Percentiles rank a stretch among this genome's conserved stretches.
Evolutionary conservation across 2,329 filamentous ascomycete genomes (phyloP).

Genomic region (Apiospora sp.): DNA sequence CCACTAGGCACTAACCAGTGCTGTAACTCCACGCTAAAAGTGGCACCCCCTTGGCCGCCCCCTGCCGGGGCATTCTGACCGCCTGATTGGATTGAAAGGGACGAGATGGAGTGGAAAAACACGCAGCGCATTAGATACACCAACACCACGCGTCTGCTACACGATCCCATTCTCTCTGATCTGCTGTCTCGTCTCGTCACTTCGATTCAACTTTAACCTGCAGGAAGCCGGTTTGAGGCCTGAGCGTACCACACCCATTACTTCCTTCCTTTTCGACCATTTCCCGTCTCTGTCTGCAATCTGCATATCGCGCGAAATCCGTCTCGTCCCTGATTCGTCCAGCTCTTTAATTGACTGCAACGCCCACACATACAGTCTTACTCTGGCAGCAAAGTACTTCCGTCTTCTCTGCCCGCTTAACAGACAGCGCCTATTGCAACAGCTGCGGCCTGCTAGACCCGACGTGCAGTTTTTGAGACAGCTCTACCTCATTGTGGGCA

Average conservation of each 20-base stretch:
- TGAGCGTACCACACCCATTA: conserved; percentile 34
- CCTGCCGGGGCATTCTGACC: conserved; percentile 5
- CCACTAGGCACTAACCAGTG: conserved; percentile 9
- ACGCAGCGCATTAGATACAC: conserved; percentile 33
- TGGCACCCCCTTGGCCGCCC: background rate
- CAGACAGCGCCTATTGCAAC: conserved; percentile 38
- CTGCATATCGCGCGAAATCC: background rate
- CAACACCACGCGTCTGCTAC: conserved; percentile 43
- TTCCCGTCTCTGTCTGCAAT: conserved; percentile 25
- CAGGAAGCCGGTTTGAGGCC: conserved; percentile 36
- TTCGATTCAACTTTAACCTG: conserved; percentile 23
- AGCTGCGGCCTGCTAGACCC: conserved; percentile 37
- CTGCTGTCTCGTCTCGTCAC: background rate
- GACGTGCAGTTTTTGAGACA: conserved; percentile 40
- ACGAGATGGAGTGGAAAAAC: background rate
- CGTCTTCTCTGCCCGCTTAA: conserved; percentile 32
- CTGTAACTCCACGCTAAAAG: conserved; percentile 20
- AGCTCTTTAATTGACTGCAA: conserved; percentile 21
- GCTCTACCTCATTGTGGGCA: conserved; percentile 28
- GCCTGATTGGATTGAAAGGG: conserved; percentile 32
- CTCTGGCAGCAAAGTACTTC: background rate
- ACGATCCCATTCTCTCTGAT: conserved; percentile 31
- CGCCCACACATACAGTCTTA: background rate
- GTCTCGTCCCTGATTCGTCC: background rate
- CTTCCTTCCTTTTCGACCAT: conserved; percentile 30